A percentile compares a stretch with the other conserved stretches of the same genome.
Evolutionary conservation across 2,329 filamentous ascomycete species (phyloP).

Genomic region (Didymella arachidicola): DNA sequence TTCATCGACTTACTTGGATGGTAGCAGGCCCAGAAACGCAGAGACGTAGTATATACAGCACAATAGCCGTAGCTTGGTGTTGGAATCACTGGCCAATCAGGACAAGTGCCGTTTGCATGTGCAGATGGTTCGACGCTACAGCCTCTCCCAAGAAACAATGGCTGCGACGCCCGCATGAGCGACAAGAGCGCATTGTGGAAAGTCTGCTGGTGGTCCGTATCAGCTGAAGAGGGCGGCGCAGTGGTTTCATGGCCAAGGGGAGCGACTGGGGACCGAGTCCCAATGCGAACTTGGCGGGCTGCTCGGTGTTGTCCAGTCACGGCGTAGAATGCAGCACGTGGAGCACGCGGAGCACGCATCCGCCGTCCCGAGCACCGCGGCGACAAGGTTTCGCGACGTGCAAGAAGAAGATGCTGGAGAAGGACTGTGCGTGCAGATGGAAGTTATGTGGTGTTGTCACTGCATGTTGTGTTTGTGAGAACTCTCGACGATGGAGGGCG

Average conservation of each 20-base stretch:
- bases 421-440: conserved; percentile 15
- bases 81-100: conserved; percentile 28
- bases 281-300: conserved; percentile 25
- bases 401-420: conserved; percentile 10
- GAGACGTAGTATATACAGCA: conserved; percentile 35
- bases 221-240: conserved; percentile 28
- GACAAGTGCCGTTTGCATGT: conserved; percentile 29
- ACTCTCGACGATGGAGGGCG: background rate
- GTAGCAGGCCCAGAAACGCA: conserved; percentile 29
- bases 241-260: conserved; percentile 32
- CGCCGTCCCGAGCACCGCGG: conserved; percentile 7
- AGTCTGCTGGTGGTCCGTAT: conserved; percentile 25
- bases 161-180: conserved; percentile 31
- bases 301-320: conserved; percentile 31
- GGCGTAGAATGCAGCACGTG: conserved; percentile 24
- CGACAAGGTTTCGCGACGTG: conserved; percentile 19
- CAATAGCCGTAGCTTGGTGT: conserved; percentile 26
- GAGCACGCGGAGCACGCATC: conserved; percentile 14
- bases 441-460: background rate
- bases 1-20: conserved; percentile 26
- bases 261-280: conserved; percentile 30
- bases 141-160: conserved; percentile 27
- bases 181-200: conserved; percentile 33
- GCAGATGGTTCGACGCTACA: conserved; percentile 27
- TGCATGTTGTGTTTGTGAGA: background rate